Evolutionary conservation across 1,284 basidiomycete species (phyloP), one percentile per base, ranked within the genome.

Genomic region (Cronartium ribicola): DNA sequence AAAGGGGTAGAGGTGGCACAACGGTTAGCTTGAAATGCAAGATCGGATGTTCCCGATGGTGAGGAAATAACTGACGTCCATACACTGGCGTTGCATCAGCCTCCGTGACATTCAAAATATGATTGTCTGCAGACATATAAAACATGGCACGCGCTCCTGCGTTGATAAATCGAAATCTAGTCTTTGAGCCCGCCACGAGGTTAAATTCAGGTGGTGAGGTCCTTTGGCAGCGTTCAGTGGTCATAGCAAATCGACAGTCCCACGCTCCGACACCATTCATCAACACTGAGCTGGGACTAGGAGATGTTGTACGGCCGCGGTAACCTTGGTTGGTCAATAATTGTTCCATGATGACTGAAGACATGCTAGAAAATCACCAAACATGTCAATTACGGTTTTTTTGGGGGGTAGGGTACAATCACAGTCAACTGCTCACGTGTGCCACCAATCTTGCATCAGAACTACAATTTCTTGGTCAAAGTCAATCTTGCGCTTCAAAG

Each of bases 81-180:
- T 55, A n/a, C 3, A 57, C 36, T 37, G n/a, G 22, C 17, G 44
- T 67, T 46, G 20, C 51, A 44, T 51, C 65, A 51, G 65, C 39
- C 55, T 48, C 44, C 20, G 48, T 66, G 13, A 79, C 70, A 4
- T 55, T 66, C 14, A 78, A 62, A 13, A 64, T 55, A 62, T 78
- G 77, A 10, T 66, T 68, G 29, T 78, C 78, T 13, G 79, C 77
- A 13, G 76, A 69, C 68, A 80, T 77, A 20, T 70, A 64, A 44
- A 78, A 71, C 66, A 77, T 70, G 17, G 77, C 79, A 66, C 79
- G 78, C 51, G 76, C 78, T 36, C 85, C 85, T 0, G 84, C 80
- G 63, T 85, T 84, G 75, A 87, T 82, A 44, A 88, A 78, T 4
- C 87, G 84, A 78, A 88, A 83, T 7, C 87, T 83, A 76, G 36